Conservation (phyloP, 2,329 filamentous ascomycete species). For the Clarireedia paspali region DNA sequence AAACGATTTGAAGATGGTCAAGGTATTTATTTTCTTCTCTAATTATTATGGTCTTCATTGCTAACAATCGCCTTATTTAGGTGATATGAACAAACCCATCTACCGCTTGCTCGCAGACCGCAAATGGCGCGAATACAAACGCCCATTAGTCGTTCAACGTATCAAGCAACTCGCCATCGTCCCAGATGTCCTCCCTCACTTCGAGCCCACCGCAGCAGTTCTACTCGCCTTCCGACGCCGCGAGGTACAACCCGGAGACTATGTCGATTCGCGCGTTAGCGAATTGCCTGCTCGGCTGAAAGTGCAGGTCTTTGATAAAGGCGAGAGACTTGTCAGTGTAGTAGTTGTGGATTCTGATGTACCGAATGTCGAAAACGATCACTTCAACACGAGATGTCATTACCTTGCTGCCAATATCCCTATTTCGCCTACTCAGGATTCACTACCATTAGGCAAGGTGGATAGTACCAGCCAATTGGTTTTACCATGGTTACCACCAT, state of each 20-base stretch:
- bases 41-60: neutral
- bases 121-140: slow-evolving; percentile 82
- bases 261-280: slow-evolving; percentile 67
- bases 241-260: slow-evolving; percentile 66
- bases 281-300: slow-evolving; percentile 67
- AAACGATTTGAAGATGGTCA: slow-evolving; percentile 86
- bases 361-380: slow-evolving; percentile 66
- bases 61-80: slow-evolving; percentile 38
- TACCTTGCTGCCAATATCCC: slow-evolving; percentile 71
- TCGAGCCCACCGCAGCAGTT: slow-evolving; percentile 73
- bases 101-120: slow-evolving; percentile 82
- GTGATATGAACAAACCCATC: slow-evolving; percentile 92
- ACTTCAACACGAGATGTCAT: slow-evolving; percentile 76
- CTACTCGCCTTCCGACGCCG: slow-evolving; percentile 69
- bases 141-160: slow-evolving; percentile 73
- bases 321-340: slow-evolving; percentile 74
- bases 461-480: slow-evolving; percentile 55
- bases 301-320: slow-evolving; percentile 78
- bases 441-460: slow-evolving; percentile 58
- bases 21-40: slow-evolving; percentile 46
- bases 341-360: slow-evolving; percentile 88
- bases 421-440: slow-evolving; percentile 52
- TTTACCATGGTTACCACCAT: slow-evolving; percentile 75
- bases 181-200: slow-evolving; percentile 76
- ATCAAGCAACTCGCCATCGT: slow-evolving; percentile 80